phyloP scores from a whole-genome alignment of 805 yeast genomes.

The Hanseniaspora taiwanica region DNA sequence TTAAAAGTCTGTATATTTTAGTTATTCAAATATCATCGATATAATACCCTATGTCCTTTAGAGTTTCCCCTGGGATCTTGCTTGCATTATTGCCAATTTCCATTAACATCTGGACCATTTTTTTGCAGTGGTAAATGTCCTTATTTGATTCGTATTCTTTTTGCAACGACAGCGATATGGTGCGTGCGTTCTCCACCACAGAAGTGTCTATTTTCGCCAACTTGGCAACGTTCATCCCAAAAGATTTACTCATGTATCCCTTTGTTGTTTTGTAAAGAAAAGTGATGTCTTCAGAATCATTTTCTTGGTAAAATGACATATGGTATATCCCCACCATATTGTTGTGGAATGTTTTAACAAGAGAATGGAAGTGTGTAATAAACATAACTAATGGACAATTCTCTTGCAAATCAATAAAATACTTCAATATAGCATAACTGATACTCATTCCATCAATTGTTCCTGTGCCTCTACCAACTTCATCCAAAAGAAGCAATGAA shows the following conservation, averaged over 20 bases:
- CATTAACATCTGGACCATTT: constrained; percentile 2
- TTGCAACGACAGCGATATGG: constrained; percentile 13
- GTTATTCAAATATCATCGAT: neutral
- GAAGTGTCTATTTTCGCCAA: constrained; percentile 47
- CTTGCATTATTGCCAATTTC: neutral
- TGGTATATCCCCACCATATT: constrained; percentile 44
- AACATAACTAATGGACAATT: constrained; percentile 49
- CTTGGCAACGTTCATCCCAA: constrained; percentile 77
- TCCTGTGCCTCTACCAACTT: constrained; percentile 87
- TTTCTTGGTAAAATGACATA: constrained; percentile 47
- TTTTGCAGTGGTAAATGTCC: constrained; percentile 1
- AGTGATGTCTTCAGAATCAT: constrained; percentile 28
- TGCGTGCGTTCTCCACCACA: constrained; percentile 33
- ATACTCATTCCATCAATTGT: constrained; percentile 72
- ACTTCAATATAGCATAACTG: constrained; percentile 58
- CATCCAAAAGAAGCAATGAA: constrained; percentile 83
- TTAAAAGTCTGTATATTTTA: neutral
- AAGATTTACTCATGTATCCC: constrained; percentile 50
- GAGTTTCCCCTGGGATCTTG: too few species aligned
- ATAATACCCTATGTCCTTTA: neutral
- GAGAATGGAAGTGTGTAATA: constrained; percentile 72
- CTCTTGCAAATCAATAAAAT: constrained; percentile 30
- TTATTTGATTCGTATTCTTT: neutral
- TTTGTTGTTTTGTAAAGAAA: constrained; percentile 38
- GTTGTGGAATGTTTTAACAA: constrained; percentile 35